These are phyloP conservation scores for Aspergillus sparsus DNA, from an alignment of 495 filamentous ascomycete genomes.

Conservation along the genomic window DNA sequence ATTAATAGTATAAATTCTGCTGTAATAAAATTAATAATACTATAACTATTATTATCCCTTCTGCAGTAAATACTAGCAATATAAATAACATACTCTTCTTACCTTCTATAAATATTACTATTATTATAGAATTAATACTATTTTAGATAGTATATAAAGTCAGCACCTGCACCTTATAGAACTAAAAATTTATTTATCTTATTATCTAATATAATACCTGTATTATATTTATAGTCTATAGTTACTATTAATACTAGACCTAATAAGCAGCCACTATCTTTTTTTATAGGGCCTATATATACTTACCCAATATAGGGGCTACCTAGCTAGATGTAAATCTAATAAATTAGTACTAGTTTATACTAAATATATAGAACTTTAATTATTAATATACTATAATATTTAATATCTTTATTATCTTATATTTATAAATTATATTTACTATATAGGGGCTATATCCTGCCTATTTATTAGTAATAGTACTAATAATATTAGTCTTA, in stretches of 20 bases:
- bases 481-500: neutral
- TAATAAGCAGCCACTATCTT: neutral
- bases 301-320: neutral
- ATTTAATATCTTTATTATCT: neutral
- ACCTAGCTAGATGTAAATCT: conserved; percentile 1
- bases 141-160: neutral
- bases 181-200: neutral
- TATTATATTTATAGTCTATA: neutral
- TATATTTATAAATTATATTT: neutral
- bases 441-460: neutral
- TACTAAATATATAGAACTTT: neutral
- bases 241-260: neutral
- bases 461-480: neutral
- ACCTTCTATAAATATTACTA: neutral
- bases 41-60: neutral
- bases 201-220: neutral
- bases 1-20: neutral
- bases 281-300: neutral
- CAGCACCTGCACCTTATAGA: neutral
- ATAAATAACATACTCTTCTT: conserved; percentile 8
- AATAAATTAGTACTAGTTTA: neutral
- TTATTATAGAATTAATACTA: neutral
- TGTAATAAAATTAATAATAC: neutral
- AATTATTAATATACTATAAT: neutral
- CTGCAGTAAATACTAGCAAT: neutral